Evolutionary conservation across 1,284 basidiomycete genomes (phyloP), one percentile per base, ranked within the genome.

Genomic region (Moesziomyces sp.): DNA sequence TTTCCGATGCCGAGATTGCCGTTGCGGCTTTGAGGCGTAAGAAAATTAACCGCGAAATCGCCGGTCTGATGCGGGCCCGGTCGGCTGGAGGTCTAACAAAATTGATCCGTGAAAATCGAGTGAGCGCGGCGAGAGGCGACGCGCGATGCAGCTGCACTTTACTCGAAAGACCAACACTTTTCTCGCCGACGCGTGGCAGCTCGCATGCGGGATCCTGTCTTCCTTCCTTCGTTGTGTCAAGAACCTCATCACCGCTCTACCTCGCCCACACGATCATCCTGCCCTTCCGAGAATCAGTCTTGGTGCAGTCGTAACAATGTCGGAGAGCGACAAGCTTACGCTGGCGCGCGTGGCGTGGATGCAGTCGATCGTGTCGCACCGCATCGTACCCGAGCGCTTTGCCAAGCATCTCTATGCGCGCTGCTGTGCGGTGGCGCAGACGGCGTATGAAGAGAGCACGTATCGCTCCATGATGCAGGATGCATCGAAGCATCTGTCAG

Each of bases 361-460:
- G 3, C 76, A 78, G 50, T 65, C 70, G 5, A 45, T 76, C 47
- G 58, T 78, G 11, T 71, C 73, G 4, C 76, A 73, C 30, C 69
- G 76, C 24, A 64, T 72, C 52, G 58, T 75, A 4, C 67, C 73
- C 26, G 66, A 46, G 19, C 46, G 65, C 24, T 70, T 75, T 47
- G 54, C 76, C 3, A 62, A 64, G 24, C 51, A 58, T 6, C 72
- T 77, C 46, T 72, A 75, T 50, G 35, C 58, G 40, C 51, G 59
- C 21, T 64, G 67, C 54, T 75, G 62, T 40, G 23, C 58, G 23
- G 46, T 58, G 49, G 19, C 49, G 1, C 42, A 66, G 11, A 23
- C 24, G 5, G 35, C 58, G 9, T 76, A 66, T 52, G 38, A 52
- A 11, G 54, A 56, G 4, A 28, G 43, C 0, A 42, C 58, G 2